Base-by-base conservation (phyloP, 345 rosid genomes). In the Sonneratia caseolaris region DNA sequence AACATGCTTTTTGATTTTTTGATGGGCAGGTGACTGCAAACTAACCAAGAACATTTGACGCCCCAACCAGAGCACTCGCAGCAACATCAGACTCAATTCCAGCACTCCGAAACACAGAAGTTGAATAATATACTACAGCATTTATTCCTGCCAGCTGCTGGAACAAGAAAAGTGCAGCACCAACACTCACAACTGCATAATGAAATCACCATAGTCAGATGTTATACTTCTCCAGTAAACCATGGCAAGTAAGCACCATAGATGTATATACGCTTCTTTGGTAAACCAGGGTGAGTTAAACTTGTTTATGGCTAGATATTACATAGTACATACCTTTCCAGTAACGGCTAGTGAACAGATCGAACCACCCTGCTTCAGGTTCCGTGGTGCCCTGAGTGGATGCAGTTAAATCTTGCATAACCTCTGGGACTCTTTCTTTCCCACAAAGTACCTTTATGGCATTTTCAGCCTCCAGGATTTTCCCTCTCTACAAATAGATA, bases 31-130 rank as follows among this genome's bases (percentile, higher is more conserved):
- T 62, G 19, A 27, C 66, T 27, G 37, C 66, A n/a, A 3, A 70
- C 80, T 72, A 74, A 95, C 98, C 99, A 73, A 95, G 82, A 80
- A 95, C 99, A 71, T 95, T 95, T 76, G 99, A 82, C 69, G 97
- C 97, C 76, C 98, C 99, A 77, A 95, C 99, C 55, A 95, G 90
- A 77, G 98, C 99, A 85, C 99, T 95, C 51, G 99, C 98, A 75
- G 99, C 97, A 68, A 95, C 96, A 83, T 95, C 98, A 73, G 99
- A 95, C 76, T 81, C 81, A 75, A 95, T 83, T 66, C 99, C 98
- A 70, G 88, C 98, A 64, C 89, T 86, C 47, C 97, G 97, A 71
- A 96, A 96, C 75, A 96, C 99, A 15, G 99, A 80, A 61, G 98
- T 92, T 21, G 99, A 96, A 85, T 96, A 96, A 77, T 92, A 96